Evolutionary conservation across 1,139 yeast genomes (phyloP), one percentile per base, ranked within the genome.

Genomic region (Geotrichum candidum): DNA sequence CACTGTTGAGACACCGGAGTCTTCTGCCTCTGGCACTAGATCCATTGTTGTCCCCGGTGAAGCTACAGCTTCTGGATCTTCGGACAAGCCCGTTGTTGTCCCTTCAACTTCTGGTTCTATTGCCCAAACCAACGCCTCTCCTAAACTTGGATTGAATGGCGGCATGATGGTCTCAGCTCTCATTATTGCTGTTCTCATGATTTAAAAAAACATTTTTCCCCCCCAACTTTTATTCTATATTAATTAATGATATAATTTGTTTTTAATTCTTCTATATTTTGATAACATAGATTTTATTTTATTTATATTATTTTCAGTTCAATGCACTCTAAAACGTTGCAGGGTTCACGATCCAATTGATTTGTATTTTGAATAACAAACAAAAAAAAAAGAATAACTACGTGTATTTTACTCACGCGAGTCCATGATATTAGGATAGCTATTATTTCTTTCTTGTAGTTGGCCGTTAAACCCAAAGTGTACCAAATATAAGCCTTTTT

Each of bases 111-210:
- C 50, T 22, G 25, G 35, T 1, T 22, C 63, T 27, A n/a, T 57
- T 46, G 52, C 41, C 3, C 59, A 56, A 46, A 35, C 56, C 51
- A 55, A 56, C 33, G 25, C 57, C 27, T 56, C 62, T 25, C 50
- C 60, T 7, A 53, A 48, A 53, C 31, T 23, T 35, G 35, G 33
- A 27, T 15, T 58, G 13, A 58, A 23, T 29, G n/a, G 48, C 35
- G 53, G 46, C 6, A 27, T 58, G 53, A 53, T 58, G 56, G 38
- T 53, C 18, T 56, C 53, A 25, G 60, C 57, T 23, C 41, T 58
- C 45, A 57, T 48, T 18, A 4, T 58, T 22, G 56, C 46, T 29
- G 46, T 58, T 33, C 31, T 58, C 50, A 46, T 53, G 57, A 18
- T 58, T 29, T 58, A 53, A 53, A 13, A 27, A 4, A 18, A 18